A percentile compares a stretch with the other conserved stretches of the same genome.
Conservation (phyloP, 2,329 filamentous ascomycete genomes). For the Bipolaris gigantea region DNA sequence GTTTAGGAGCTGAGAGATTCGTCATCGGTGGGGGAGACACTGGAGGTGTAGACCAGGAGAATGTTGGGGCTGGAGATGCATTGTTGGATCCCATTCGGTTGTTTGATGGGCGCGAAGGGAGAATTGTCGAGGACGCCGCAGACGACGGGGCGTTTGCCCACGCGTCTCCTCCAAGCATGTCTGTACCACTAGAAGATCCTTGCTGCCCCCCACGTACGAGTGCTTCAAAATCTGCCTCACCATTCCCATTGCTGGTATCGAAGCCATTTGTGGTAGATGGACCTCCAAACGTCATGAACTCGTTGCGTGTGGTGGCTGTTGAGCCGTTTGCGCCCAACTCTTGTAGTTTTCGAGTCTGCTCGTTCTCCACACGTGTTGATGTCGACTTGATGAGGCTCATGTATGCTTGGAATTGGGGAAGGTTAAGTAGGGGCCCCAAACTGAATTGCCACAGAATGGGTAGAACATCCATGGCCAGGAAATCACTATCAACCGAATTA, state of each 20-base stretch:
- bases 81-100: slow-evolving; percentile 33
- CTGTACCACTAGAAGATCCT: slow-evolving; percentile 39
- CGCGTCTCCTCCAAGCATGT: slow-evolving; percentile 48
- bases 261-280: slow-evolving; percentile 57
- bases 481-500: slow-evolving; percentile 80
- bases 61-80: slow-evolving; percentile 44
- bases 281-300: slow-evolving; percentile 71
- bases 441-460: slow-evolving; percentile 91
- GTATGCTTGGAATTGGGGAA: slow-evolving; percentile 82
- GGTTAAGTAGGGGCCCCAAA: slow-evolving; percentile 82
- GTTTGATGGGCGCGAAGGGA: slow-evolving; percentile 35
- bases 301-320: slow-evolving; percentile 59
- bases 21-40: slow-evolving; percentile 40
- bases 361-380: slow-evolving; percentile 79
- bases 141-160: slow-evolving; percentile 46
- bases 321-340: slow-evolving; percentile 70
- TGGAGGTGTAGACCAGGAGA: slow-evolving; percentile 51
- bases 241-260: slow-evolving; percentile 58
- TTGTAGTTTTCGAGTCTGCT: slow-evolving; percentile 85
- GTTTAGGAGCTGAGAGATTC: slow-evolving; percentile 28
- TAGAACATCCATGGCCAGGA: slow-evolving; percentile 86
- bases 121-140: slow-evolving; percentile 33
- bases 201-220: slow-evolving; percentile 78
- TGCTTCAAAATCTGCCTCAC: slow-evolving; percentile 78
- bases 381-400: slow-evolving; percentile 85